Base-by-base conservation (phyloP, 192 early-diverging fungal genomes). In the Coemansia sp. region DNA sequence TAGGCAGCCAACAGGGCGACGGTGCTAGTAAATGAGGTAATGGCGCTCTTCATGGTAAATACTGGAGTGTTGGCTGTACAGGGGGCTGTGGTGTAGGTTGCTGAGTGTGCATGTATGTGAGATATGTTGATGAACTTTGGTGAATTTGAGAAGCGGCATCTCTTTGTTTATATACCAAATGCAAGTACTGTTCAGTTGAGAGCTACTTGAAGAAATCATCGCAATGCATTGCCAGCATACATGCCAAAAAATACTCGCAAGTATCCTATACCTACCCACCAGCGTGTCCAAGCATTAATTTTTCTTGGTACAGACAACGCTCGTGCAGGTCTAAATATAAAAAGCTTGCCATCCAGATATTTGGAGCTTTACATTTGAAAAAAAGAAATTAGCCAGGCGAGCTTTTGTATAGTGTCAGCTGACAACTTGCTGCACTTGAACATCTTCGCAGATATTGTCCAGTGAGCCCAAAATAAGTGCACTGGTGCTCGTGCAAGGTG, bases 11-110 rank as follows among this genome's bases (percentile, higher is more conserved):
- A 63, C 20, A 63, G 38, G n/a, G 61, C 38, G 22, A 63, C 38
- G 5, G 61, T 41, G 61, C 61, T 63, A 18, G 61, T 63, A 42
- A 42, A 9, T 20, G 61, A 24, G 61, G 36, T 20, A 63, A 63
- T 22, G n/a, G 61, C 13, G 16, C 16, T 41, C 61, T 63, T 63
- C 61, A 63, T 63, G 29, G 57, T 18, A 27, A 41, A 38, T 63
- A 38, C 5, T 41, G 36, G 38, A 63, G 20, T 22, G 38, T 63
- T 41, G 36, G 61, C 22, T 63, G 38, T 38, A 24, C 61, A 24
- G 42, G 60, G 0, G 13, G 15, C 4, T 5, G 55, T 15, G 18
- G 29, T 59, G 31, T 59, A 20, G 12, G 24, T 33, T 55, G 54
- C 27, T 55, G 27, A 55, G 44, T 46, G 44, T 20, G 47, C 8